A percentile compares a stretch with the other conserved stretches of the same genome.
phyloP scores from a whole-genome alignment of 495 filamentous ascomycete species.

The Penicillium silybi region DNA sequence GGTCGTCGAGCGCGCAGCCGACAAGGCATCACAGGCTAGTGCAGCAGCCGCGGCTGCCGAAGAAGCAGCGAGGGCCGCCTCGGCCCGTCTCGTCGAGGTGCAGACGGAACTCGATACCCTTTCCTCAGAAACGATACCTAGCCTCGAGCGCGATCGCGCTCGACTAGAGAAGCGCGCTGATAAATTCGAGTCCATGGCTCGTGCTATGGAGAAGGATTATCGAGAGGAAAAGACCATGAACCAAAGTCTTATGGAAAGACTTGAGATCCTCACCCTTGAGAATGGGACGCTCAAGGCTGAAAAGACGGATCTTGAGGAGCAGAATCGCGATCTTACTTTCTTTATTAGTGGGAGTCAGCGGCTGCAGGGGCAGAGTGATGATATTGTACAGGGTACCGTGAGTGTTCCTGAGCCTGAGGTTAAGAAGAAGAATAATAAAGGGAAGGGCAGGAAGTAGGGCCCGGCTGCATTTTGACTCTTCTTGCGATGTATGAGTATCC shows the following conservation, averaged over 20 bases:
- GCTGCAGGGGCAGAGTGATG: conserved; percentile 63
- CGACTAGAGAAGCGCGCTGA: conserved; percentile 63
- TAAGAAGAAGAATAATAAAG: conserved; percentile 54
- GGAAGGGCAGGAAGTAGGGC: conserved; percentile 25
- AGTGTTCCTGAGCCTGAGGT: conserved; percentile 48
- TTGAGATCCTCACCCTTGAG: conserved; percentile 61
- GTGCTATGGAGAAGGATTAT: conserved; percentile 70
- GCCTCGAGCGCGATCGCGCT: conserved; percentile 65
- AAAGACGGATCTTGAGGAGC: conserved; percentile 66
- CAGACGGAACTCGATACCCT: conserved; percentile 53
- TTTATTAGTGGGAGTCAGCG: conserved; percentile 83
- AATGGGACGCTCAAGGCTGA: conserved; percentile 51
- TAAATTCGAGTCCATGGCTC: conserved; percentile 70
- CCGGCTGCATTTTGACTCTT: background rate
- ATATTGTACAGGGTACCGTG: conserved; percentile 54
- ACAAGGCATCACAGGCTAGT: conserved; percentile 78
- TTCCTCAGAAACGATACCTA: conserved; percentile 53
- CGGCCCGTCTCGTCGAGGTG: conserved; percentile 50
- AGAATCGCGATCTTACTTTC: conserved; percentile 86
- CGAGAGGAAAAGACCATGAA: conserved; percentile 86
- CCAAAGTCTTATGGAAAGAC: conserved; percentile 69
- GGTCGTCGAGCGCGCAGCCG: conserved; percentile 82
- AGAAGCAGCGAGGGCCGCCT: conserved; percentile 47
- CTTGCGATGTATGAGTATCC: background rate
- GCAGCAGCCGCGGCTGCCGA: conserved; percentile 61